These are phyloP conservation scores for Sequoia sempervirens DNA, from an alignment of 75 land plant species.

Conservation along the genomic window DNA sequence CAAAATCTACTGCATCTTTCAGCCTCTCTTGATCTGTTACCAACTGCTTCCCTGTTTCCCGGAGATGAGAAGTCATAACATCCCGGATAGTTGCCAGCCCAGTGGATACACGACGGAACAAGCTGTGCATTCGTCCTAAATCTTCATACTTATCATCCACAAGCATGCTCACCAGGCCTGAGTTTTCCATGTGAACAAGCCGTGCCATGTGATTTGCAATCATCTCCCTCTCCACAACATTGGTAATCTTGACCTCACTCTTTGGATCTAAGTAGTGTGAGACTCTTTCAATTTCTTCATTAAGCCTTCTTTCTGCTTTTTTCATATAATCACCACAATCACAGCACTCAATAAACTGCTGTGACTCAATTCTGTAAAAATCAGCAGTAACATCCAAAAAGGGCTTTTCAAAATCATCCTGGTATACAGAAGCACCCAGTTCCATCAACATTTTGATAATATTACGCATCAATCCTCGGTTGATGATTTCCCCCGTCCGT, in stretches of 20 bases:
- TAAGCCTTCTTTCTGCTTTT: slow-evolving; percentile 89
- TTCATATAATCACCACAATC: slow-evolving; percentile 94
- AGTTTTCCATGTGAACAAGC: slow-evolving; percentile 95
- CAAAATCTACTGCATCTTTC: slow-evolving; percentile 97
- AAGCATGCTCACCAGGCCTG: slow-evolving; percentile 93
- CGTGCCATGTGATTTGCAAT: slow-evolving; percentile 90
- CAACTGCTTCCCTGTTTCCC: slow-evolving; percentile 88
- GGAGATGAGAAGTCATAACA: slow-evolving; percentile 86
- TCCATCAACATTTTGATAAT: slow-evolving; percentile 91
- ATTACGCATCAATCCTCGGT: slow-evolving; percentile 90
- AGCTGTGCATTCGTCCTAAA: slow-evolving; percentile 75
- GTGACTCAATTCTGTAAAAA: slow-evolving; percentile 84
- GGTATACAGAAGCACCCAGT: slow-evolving; percentile 76
- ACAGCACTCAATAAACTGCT: slow-evolving; percentile 89
- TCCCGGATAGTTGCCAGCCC: slow-evolving; percentile 75
- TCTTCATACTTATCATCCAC: slow-evolving; percentile 93
- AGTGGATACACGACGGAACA: slow-evolving; percentile 74
- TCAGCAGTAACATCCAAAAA: slow-evolving; percentile 86
- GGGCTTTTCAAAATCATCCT: slow-evolving; percentile 93
- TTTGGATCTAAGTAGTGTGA: slow-evolving; percentile 78
- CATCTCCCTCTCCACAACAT: slow-evolving; percentile 93
- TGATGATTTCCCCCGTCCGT: slow-evolving; percentile 87
- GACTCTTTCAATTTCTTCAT: slow-evolving; percentile 95
- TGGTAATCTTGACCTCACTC: slow-evolving; percentile 72
- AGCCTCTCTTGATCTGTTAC: slow-evolving; percentile 84